These are phyloP conservation scores for Dovyalis caffra DNA, from an alignment of 345 rosid genomes.

Conservation along the genomic window DNA sequence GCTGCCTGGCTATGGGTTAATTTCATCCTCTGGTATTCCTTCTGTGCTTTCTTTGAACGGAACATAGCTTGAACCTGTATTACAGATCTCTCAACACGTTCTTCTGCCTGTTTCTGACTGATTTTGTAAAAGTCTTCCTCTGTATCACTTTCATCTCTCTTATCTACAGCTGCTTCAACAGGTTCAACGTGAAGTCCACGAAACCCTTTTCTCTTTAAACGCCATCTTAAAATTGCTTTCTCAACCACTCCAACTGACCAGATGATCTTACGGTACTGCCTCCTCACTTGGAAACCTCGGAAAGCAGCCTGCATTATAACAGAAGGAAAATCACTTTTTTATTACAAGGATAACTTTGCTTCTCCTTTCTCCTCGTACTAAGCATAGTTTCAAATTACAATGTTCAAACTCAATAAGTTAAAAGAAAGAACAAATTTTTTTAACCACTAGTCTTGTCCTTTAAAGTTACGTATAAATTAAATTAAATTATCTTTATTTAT, in stretches of 20 bases:
- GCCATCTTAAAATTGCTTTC: slow-evolving; percentile 90
- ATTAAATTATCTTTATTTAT: no score
- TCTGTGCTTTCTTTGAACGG: slow-evolving; percentile 92
- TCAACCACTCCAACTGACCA: slow-evolving; percentile 97
- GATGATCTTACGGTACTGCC: slow-evolving; percentile 66
- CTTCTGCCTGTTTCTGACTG: slow-evolving; percentile 86
- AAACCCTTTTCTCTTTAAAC: slow-evolving; percentile 76
- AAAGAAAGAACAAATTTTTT: no score
- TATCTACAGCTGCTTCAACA: slow-evolving; percentile 27
- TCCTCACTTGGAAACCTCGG: slow-evolving; percentile 82
- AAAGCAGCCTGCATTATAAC: slow-evolving; percentile 65
- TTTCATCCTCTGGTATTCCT: slow-evolving; percentile 87
- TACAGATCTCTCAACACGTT: slow-evolving; percentile 83
- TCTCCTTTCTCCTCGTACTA: no score
- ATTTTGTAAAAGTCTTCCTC: slow-evolving; percentile 75
- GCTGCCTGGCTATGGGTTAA: slow-evolving; percentile 54
- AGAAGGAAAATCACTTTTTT: slow-evolving; percentile 12
- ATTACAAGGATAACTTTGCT: no score
- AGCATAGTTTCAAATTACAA: no score
- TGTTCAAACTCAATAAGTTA: no score
- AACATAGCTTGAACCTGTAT: slow-evolving; percentile 89
- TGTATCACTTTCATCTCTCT: slow-evolving; percentile 36
- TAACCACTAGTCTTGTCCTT: no score
- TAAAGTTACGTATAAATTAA: no score
- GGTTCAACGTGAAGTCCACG: slow-evolving; percentile 70